Base-by-base conservation (phyloP, 2,329 filamentous ascomycete species). In the Rhytidhysteron rufulum region DNA sequence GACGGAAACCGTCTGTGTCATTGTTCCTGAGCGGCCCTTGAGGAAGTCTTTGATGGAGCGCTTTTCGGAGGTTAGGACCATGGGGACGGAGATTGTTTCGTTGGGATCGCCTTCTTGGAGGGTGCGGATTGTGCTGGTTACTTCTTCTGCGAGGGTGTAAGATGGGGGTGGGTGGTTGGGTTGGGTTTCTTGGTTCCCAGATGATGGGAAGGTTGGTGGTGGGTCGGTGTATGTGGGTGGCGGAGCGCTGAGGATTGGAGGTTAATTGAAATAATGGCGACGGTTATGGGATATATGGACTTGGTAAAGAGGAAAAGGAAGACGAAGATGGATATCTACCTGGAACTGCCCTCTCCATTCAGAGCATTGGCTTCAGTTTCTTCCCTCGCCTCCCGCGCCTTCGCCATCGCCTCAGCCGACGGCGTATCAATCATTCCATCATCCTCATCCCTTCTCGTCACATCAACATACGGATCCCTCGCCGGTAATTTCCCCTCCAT, bases 1-100 rank as follows among this genome's bases (percentile, higher is more conserved):
- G 24, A 51, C 45, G 18, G 54, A 44, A 4, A 60, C 53, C 2
- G 49, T 48, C n/a, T 53, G 50, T 5, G 49, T 42, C 0, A 55
- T 45, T 18, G 37, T 45, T 9, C 45, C 46, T 3, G 33, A 25
- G 8, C 48, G 43, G 18, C 50, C 47, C 5, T 36, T 40, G 15
- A 51, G 19, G 2, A 51, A 37, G 30, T 51, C 45, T 16, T 44
- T 51, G 20, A 47, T 41, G 13, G 47, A 41, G 17, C 37, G 34
- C 37, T 44, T 47, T 20, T 55, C 50, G 9, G 39, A 39, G 25
- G 41, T 49, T 27, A 49, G 44, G 15, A 58, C 41, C 51, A 57
- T 55, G 8, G 54, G 53, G 1, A 57, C 52, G 13, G 36, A 37
- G 3, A 55, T 52, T 17, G 24, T 41, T 34, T 54, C 47, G 16